phyloP scores from a whole-genome alignment of 139 green algal genomes.

The Bryopsis sp. region DNA sequence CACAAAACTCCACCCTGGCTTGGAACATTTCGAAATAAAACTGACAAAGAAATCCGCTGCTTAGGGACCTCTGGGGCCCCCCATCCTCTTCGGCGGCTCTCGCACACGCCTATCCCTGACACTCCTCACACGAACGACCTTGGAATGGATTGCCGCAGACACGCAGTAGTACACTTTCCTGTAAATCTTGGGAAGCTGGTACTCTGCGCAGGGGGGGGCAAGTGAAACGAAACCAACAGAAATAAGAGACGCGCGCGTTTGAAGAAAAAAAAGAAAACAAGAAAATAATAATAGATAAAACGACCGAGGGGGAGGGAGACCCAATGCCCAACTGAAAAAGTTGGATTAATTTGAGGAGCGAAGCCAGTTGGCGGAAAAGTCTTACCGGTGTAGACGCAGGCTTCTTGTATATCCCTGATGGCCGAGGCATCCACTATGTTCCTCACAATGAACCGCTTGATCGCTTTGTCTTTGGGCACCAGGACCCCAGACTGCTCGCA shows the following conservation, averaged over 20 bases:
- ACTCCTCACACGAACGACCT: constrained; percentile 94
- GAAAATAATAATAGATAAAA: no score
- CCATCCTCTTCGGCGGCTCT: constrained; percentile 76
- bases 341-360: no score
- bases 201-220: constrained; percentile 61
- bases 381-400: constrained; percentile 79
- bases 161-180: constrained; percentile 99
- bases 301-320: no score
- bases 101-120: constrained; percentile 77
- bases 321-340: not conserved
- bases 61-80: not conserved
- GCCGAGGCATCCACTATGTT: constrained; percentile 97
- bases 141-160: constrained; percentile 96
- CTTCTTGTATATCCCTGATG: constrained; percentile 96
- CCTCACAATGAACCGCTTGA: constrained; percentile 98
- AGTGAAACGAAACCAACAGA: not conserved
- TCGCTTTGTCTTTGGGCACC: constrained; percentile 98
- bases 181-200: constrained; percentile 99
- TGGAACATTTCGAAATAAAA: no score
- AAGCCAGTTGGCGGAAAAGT: no score
- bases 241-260: not conserved
- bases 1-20: no score
- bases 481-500: constrained; percentile 92
- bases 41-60: no score
- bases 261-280: no score